Base-by-base conservation (phyloP, 768 basidiomycete species). In the Candolleomyces aberdarensis region DNA sequence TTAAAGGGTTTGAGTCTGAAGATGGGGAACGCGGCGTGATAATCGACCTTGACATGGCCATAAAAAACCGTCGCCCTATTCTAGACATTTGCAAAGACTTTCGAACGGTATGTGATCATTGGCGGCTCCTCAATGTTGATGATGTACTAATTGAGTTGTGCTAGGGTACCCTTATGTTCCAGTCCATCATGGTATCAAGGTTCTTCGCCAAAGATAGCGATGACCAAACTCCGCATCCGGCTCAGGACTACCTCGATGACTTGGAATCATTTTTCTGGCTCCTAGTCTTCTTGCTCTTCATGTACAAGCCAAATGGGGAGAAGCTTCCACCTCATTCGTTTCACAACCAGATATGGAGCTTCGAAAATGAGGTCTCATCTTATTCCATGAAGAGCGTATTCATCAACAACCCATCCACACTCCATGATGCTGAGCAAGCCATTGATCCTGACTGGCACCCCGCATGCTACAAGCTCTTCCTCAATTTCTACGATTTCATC, bases 21-120 rank as follows among this genome's bases (percentile, higher is more conserved):
- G 62, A 13, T 13, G 36, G 36, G 36, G 36, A 36, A 6, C 54
- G 54, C 5, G 54, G 54, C 39, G 40, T 56, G 39, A 13, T 56
- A 11, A 56, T 56, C 32, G 67, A 68, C 44, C 49, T 66, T 17
- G 65, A 68, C 57, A 20, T 61, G 32, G 65, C 67, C n/a, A 39
- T 56, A 1, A 5, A 19, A 13, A 56, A 19, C 14, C 10, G 3
- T 17, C 5, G 36, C 20, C n/a, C 14, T 3, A 17, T 40, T 39
- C 19, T 17, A 36, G 20, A 31, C 7, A 22, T 56, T 20, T 15
- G 26, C 19, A 15, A 22, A n/a, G 40, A 56, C 40, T 40, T 39
- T 13, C 14, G 17, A 6, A 22, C 14, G 5, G n/a, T 22, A 20
- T 19, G 39, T 14, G 19, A 15, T n/a, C 29, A 1, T 39, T 20